Evolutionary conservation across 495 filamentous ascomycete genomes (phyloP).

Genomic region (Emericellopsis terricola): DNA sequence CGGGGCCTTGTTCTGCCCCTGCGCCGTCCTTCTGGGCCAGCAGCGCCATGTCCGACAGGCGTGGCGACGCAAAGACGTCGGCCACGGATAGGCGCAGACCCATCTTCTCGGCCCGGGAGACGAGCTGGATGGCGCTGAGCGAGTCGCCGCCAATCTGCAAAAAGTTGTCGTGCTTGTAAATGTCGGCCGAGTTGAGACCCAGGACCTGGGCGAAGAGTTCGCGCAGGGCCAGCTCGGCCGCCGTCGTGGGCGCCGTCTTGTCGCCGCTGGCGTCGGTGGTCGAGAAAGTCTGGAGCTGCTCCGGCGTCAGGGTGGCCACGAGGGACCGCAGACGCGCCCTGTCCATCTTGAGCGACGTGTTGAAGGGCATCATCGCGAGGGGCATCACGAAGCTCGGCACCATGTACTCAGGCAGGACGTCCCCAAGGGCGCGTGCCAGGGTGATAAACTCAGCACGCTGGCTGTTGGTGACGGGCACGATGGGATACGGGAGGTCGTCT

Average conservation of each 20-base stretch:
- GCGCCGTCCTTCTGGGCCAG: no score
- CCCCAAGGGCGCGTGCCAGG: slow-evolving; percentile 82
- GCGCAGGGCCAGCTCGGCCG: slow-evolving; percentile 1
- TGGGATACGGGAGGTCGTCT: background rate
- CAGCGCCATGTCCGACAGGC: no score
- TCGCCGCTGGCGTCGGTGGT: slow-evolving; percentile 10
- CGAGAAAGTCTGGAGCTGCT: slow-evolving; percentile 9
- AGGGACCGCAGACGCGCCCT: background rate
- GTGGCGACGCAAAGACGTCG: no score
- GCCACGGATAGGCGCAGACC: no score
- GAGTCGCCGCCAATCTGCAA: no score
- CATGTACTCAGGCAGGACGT: slow-evolving; percentile 71
- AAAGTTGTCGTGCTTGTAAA: slow-evolving; percentile 26
- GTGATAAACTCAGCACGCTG: slow-evolving; percentile 21
- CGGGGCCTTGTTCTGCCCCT: no score
- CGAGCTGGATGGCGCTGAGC: no score
- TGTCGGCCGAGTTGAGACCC: slow-evolving; percentile 13
- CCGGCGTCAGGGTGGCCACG: background rate
- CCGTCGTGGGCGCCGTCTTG: slow-evolving; percentile 1
- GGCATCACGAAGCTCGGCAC: slow-evolving; percentile 6
- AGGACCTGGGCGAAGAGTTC: slow-evolving; percentile 18
- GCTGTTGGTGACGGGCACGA: background rate
- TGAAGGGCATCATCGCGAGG: background rate
- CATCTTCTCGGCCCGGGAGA: no score
- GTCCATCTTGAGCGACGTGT: background rate